Conservation (phyloP, 108 stramenopile genomes). For the Chaetoceros muelleri region DNA sequence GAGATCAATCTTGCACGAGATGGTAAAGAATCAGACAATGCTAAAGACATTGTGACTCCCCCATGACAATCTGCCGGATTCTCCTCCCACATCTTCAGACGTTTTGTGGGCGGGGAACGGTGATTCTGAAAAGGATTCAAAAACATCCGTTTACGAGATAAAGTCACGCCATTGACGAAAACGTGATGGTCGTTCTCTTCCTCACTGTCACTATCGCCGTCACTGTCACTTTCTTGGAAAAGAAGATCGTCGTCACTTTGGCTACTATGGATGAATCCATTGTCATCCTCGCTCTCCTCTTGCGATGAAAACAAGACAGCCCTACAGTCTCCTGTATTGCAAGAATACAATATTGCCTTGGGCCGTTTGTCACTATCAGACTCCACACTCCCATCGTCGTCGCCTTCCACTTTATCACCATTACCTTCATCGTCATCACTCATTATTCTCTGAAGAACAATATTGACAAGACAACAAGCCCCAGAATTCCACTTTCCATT, state of each 20-base stretch:
- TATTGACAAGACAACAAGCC: conserved; percentile 66
- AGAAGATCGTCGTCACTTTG: conserved; percentile 63
- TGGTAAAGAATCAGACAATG: conserved; percentile 1
- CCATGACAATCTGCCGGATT: too few relatives aligned
- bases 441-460: conserved; percentile 64
- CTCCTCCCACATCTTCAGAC: not conserved
- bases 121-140: not conserved
- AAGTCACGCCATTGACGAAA: conserved; percentile 38
- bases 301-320: conserved; percentile 73
- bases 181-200: conserved; percentile 67
- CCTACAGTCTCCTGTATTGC: conserved; percentile 79
- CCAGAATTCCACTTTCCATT: conserved; percentile 85
- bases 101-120: not conserved
- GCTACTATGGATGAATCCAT: conserved; percentile 24
- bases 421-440: conserved; percentile 74
- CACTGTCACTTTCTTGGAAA: conserved; percentile 64
- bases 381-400: conserved; percentile 39
- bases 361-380: conserved; percentile 64
- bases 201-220: conserved; percentile 55
- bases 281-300: conserved; percentile 39
- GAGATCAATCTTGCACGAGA: conserved; percentile 28
- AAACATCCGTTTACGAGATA: not conserved
- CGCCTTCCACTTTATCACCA: conserved; percentile 21
- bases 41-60: too few relatives aligned
- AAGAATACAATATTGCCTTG: conserved; percentile 75